Evolutionary conservation across 2,329 filamentous ascomycete species (phyloP).

Genomic region (Blumeriella jaapii): DNA sequence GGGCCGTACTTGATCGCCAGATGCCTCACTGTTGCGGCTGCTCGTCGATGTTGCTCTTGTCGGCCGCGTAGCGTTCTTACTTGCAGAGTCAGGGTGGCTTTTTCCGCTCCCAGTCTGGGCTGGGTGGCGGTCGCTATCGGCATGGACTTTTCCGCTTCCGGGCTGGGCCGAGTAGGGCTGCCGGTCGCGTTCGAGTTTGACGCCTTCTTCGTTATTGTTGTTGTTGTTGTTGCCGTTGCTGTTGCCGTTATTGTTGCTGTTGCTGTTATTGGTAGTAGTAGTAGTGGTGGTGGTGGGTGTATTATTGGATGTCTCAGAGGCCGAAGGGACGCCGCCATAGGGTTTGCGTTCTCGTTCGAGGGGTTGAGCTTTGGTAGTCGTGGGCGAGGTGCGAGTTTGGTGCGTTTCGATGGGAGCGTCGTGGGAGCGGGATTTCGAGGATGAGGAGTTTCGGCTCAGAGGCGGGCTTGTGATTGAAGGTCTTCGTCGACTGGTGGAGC

Average conservation of each 20-base stretch:
- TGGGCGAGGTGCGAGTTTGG: conserved; percentile 17
- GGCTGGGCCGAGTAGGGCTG: conserved; percentile 52
- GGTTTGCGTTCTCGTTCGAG: conserved; percentile 29
- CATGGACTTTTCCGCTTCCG: conserved; percentile 45
- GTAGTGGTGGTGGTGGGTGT: no score
- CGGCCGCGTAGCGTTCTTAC: no score
- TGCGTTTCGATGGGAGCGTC: conserved; percentile 20
- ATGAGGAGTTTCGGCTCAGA: conserved; percentile 18
- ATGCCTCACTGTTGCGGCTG: conserved; percentile 4
- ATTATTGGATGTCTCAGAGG: conserved; percentile 30
- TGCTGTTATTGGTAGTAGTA: no score
- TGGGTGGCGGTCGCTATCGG: no score
- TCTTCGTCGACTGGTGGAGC: conserved; percentile 32
- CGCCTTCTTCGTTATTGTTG: conserved; percentile 31
- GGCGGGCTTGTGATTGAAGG: conserved; percentile 19
- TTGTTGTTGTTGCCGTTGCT: no score
- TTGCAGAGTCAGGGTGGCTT: no score
- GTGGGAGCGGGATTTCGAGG: conserved; percentile 8
- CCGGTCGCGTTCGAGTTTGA: conserved; percentile 52
- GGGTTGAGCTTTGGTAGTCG: conserved; percentile 19
- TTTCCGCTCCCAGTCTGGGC: no score
- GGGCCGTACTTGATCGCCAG: conserved; percentile 6
- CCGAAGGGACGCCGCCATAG: conserved; percentile 27
- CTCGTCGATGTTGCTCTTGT: conserved; percentile 23
- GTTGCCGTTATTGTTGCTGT: no score